Conservation (phyloP, 2,329 filamentous ascomycete species). For the Neofusicoccum laricinum region DNA sequence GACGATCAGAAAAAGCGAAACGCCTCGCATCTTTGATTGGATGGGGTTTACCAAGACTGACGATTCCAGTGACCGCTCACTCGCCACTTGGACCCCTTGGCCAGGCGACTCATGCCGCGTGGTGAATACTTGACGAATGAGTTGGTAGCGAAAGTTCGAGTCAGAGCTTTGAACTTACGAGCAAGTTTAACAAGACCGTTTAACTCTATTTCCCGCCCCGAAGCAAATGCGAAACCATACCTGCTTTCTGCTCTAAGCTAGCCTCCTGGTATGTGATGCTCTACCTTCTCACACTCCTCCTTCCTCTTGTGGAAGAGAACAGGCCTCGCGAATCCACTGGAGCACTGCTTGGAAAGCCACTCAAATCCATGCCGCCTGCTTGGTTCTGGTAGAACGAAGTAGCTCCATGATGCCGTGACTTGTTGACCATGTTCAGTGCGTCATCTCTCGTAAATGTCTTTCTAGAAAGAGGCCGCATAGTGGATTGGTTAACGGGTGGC, state of each 20-base stretch:
- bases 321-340: neutral
- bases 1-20: no score
- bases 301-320: neutral
- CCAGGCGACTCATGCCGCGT: no score
- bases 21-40: no score
- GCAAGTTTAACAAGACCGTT: no score
- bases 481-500: neutral
- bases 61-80: no score
- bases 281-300: constrained; percentile 9
- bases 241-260: no score
- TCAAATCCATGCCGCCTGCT: neutral
- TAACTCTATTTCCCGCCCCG: no score
- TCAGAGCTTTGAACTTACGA: no score
- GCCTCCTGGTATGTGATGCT: neutral
- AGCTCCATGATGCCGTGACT: neutral
- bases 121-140: no score
- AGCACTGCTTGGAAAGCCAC: neutral
- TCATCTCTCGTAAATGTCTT: neutral
- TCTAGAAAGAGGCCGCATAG: neutral
- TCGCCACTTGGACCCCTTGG: no score
- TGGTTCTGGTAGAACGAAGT: constrained; percentile 4
- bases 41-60: no score
- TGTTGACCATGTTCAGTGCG: neutral
- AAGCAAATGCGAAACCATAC: neutral
- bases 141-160: no score